Evolutionary conservation across 257 asterid genomes (phyloP).

Genomic region (Plectranthus barbatus): DNA sequence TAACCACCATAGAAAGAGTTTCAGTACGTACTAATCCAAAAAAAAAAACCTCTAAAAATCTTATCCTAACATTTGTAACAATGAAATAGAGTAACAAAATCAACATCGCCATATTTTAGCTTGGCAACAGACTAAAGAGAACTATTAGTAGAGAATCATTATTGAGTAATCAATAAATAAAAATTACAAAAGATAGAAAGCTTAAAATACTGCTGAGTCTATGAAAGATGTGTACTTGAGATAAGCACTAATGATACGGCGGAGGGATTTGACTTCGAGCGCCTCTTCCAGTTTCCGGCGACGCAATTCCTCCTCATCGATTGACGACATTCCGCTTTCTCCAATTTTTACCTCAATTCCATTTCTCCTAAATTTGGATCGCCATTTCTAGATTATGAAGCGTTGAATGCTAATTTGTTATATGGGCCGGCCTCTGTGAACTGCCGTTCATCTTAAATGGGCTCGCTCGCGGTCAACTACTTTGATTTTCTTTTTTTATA

Average conservation of each 20-base stretch:
- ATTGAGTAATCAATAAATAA: not conserved
- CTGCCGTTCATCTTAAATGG: too few species aligned
- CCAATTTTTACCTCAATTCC: not conserved
- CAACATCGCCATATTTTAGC: not conserved
- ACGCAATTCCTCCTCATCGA: constrained; percentile 50
- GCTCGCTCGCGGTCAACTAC: too few species aligned
- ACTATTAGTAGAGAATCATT: not conserved
- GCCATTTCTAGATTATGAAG: too few species aligned
- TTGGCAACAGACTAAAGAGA: not conserved
- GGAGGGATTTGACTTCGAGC: constrained; percentile 82
- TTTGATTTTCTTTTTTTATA: too few species aligned
- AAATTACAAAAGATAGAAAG: not conserved
- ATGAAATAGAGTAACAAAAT: not conserved
- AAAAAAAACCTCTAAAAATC: constrained; percentile 1
- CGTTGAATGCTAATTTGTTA: too few species aligned
- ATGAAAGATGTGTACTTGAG: constrained; percentile 50
- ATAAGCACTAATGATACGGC: constrained; percentile 94
- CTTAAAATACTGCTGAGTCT: not conserved
- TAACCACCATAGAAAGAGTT: not conserved
- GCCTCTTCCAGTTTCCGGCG: constrained; percentile 81
- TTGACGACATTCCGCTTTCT: constrained; percentile 4
- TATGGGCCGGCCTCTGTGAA: too few species aligned
- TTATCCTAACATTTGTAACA: not conserved
- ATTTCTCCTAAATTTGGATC: not conserved
- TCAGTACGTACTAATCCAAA: not conserved